These are phyloP conservation scores for Eutrema heterophyllum DNA, from an alignment of 345 rosid genomes.

Conservation along the genomic window DNA sequence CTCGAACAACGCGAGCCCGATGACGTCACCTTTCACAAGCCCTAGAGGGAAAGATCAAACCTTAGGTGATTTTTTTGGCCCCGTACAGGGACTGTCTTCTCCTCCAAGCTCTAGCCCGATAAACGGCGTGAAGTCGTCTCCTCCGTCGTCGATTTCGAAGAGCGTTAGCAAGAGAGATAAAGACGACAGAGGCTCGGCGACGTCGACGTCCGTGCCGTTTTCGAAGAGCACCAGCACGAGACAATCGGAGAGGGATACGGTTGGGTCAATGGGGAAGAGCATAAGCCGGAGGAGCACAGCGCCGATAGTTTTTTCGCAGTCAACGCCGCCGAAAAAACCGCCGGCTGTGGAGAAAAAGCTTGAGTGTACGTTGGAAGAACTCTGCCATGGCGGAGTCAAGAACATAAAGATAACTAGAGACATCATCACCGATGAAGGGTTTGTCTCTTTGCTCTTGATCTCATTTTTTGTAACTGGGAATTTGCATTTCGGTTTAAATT, in stretches of 20 bases:
- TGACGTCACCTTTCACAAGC: conserved; percentile 26
- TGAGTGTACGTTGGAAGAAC: conserved; percentile 80
- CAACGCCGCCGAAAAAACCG: conserved; percentile 54
- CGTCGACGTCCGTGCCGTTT: conserved; percentile 17
- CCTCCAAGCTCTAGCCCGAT: conserved; percentile 24
- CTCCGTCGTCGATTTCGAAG: conserved; percentile 15
- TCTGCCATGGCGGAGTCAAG: conserved; percentile 59
- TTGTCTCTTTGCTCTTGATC: conserved; percentile 14
- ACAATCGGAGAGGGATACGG: conserved; percentile 1
- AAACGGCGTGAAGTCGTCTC: neutral
- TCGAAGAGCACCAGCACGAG: conserved; percentile 37
- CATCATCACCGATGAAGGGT: conserved; percentile 60
- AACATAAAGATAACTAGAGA: conserved; percentile 52
- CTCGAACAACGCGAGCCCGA: conserved; percentile 21
- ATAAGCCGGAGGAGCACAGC: conserved; percentile 44
- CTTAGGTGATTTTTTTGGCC: conserved; percentile 17
- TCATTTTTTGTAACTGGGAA: neutral
- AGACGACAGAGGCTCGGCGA: conserved; percentile 3
- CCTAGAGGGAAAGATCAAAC: conserved; percentile 29
- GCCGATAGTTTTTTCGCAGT: conserved; percentile 66
- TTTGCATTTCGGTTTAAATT: neutral
- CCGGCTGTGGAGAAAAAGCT: conserved; percentile 53
- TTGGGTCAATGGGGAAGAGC: conserved; percentile 32
- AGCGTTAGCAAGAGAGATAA: conserved; percentile 30
- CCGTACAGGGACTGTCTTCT: neutral